A percentile compares a stretch with the other conserved stretches of the same genome.
Evolutionary conservation across 208 protist genomes (phyloP).

Genomic region (Herpetomonas muscarum): DNA sequence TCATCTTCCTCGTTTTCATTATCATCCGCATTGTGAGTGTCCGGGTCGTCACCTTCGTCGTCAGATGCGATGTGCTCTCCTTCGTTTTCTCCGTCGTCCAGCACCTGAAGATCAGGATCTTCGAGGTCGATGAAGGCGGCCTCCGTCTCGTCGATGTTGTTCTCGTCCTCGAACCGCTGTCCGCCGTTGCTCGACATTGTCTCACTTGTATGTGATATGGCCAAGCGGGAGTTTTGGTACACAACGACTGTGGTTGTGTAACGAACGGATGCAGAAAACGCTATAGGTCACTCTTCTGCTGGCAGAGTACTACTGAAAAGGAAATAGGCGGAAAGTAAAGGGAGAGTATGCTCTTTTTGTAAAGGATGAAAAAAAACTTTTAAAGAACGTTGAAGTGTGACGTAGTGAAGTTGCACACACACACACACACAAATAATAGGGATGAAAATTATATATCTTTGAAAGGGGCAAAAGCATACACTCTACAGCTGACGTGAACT

Average conservation of each 20-base stretch:
- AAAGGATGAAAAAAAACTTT: no score
- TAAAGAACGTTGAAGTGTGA: no score
- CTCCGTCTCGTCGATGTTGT: conserved; percentile 47
- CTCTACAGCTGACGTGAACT: no score
- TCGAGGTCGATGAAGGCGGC: conserved; percentile 84
- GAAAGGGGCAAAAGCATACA: no score
- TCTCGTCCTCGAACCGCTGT: conserved; percentile 10
- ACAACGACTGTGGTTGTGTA: neutral
- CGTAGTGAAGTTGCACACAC: no score
- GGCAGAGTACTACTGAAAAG: no score
- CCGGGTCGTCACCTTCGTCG: conserved; percentile 30
- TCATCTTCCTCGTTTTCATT: conserved; percentile 12
- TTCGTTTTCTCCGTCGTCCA: conserved; percentile 47
- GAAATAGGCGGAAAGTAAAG: no score
- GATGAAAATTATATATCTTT: no score
- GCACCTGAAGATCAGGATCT: conserved; percentile 71
- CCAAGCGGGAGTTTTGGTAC: no score
- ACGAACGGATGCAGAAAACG: neutral
- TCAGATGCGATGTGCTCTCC: conserved; percentile 23
- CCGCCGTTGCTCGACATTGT: conserved; percentile 23
- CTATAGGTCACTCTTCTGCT: no score
- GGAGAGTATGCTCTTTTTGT: no score
- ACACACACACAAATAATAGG: no score
- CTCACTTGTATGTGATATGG: neutral
- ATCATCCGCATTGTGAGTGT: conserved; percentile 5